Conservation (phyloP, 306 rosid species). For the Inga oerstediana region DNA sequence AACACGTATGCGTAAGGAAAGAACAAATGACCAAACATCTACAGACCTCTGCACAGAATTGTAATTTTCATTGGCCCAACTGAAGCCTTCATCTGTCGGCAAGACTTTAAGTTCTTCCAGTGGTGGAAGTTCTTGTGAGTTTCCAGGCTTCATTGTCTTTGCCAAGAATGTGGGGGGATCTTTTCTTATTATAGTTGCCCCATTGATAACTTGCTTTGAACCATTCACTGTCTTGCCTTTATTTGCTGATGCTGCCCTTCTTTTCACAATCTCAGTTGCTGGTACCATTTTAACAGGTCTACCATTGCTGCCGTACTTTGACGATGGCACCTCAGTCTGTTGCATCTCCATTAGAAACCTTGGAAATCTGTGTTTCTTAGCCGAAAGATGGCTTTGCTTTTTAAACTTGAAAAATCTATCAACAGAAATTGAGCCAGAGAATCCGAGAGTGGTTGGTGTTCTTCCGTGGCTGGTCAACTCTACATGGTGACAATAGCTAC, state of each 20-base stretch:
- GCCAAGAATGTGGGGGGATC: conserved; percentile 41
- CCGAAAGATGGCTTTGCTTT: conserved; percentile 33
- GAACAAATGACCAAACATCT: conserved; percentile 91
- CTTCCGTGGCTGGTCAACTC: conserved; percentile 49
- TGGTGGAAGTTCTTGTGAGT: conserved; percentile 62
- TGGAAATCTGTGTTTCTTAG: conserved; percentile 27
- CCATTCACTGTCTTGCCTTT: conserved; percentile 57
- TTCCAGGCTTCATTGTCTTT: conserved; percentile 40
- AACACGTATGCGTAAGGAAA: conserved; percentile 80
- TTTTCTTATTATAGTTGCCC: conserved; percentile 59
- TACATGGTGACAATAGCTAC: conserved; percentile 53
- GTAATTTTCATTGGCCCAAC: conserved; percentile 95
- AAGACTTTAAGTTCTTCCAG: conserved; percentile 76
- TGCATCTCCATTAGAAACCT: conserved; percentile 56
- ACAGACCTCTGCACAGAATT: conserved; percentile 79
- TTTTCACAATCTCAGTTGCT: conserved; percentile 62
- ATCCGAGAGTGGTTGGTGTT: conserved; percentile 50
- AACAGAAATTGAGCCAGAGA: conserved; percentile 60
- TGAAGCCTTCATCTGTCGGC: conserved; percentile 89
- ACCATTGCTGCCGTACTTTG: conserved; percentile 65
- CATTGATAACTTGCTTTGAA: conserved; percentile 56
- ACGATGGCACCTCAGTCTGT: conserved; percentile 53
- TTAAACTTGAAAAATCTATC: conserved; percentile 42
- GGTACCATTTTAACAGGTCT: conserved; percentile 86
- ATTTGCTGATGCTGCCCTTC: conserved; percentile 44